These are phyloP conservation scores for Trichosanthes truncata DNA, from an alignment of 306 rosid genomes.

Conservation along the genomic window DNA sequence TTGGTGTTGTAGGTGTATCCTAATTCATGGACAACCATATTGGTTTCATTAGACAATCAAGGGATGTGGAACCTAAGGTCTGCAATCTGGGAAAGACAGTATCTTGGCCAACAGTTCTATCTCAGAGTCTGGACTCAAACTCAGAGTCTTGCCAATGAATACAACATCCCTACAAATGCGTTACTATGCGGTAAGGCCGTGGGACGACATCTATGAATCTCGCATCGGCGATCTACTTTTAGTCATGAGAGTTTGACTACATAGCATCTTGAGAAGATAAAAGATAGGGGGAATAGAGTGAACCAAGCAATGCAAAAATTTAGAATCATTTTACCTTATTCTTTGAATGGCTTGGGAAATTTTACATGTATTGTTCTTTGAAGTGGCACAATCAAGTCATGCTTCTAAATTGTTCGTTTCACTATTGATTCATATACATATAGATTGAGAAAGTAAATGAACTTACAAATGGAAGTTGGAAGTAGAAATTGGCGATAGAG, in stretches of 20 bases:
- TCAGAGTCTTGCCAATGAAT: conserved; percentile 65
- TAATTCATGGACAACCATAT: conserved; percentile 71
- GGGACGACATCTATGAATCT: conserved; percentile 33
- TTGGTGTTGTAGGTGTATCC: conserved; percentile 65
- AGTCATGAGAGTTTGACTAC: conserved; percentile 61
- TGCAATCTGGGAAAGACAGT: conserved; percentile 88
- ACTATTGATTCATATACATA: neutral
- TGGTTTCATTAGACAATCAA: conserved; percentile 88
- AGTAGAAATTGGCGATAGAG: neutral
- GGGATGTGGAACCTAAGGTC: conserved; percentile 99
- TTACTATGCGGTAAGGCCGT: conserved; percentile 81
- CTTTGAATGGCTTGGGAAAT: neutral
- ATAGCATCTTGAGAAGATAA: neutral
- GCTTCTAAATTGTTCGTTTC: neutral
- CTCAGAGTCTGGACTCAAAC: conserved; percentile 66
- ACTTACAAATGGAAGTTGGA: neutral
- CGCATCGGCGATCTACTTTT: neutral
- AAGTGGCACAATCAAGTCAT: neutral
- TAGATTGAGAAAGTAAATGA: neutral
- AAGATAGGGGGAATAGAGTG: neutral
- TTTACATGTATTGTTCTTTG: neutral
- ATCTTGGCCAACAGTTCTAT: conserved; percentile 86
- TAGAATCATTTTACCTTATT: neutral
- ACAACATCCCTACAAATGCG: conserved; percentile 58
- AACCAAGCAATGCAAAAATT: neutral